Evolutionary conservation across 2,329 filamentous ascomycete species (phyloP), one percentile per base, ranked within the genome.

Genomic region (Fusarium domesticum): DNA sequence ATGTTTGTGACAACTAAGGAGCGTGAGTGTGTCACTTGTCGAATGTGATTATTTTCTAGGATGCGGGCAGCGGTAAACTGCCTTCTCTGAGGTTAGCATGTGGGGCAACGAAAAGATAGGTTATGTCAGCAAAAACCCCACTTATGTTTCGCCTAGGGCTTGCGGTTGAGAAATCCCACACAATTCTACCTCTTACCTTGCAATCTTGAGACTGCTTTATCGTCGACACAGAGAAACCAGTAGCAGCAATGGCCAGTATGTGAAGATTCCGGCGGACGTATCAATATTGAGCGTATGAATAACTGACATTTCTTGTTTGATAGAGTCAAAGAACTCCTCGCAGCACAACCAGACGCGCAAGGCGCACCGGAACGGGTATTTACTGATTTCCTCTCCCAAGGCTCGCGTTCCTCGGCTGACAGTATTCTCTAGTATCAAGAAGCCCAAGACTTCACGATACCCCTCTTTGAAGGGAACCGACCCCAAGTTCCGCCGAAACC

Each of bases 261-360:
- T 70, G 47, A 30, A 33, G 33, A 17, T 33, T 12, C 16, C 10
- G 25, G 19, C 30, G 18, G n/a, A 37, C 23, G 18, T 14, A 30
- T 15, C 35, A 18, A 17, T 34, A 14, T 28, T 31, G 6, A 41
- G 19, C 4, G 8, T 18, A 20, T 37, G 44, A 31, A 31, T 46
- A 31, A 47, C 58, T 61, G 50, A 61, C 50, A 35, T 37, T 28
- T 28, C 10, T 11, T 12, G 7, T 11, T 52, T 39, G 31, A 47
- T 72, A 96, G 91, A 97, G 84, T 97, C 93, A 69, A 97, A 97
- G 90, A 97, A 97, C 86, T 95, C 89, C 79, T 96, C 92, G 69
- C 92, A 97, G 83, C 90, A 96, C 81, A 96, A 96, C 80, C 87
- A 93, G 85, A 84, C 83, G 74, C 87, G 87, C 81, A 98, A 98